Conservation (phyloP, 164 flowering plant genomes). For the Malania oleifera region DNA sequence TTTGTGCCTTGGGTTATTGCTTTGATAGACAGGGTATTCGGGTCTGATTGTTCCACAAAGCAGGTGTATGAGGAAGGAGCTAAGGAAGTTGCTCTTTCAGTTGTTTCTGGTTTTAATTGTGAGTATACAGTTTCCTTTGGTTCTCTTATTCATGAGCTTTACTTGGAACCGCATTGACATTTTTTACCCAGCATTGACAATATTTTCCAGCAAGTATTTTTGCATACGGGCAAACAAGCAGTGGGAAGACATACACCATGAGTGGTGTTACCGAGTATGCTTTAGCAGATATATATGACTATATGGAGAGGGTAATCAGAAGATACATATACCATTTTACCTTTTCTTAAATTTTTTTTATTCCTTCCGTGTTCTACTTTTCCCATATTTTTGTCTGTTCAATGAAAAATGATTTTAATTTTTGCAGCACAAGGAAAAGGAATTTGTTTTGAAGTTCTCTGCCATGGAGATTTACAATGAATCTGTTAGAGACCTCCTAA, state of each 20-base stretch:
- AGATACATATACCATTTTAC: background rate
- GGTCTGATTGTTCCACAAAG: slow-evolving; percentile 44
- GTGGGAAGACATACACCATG: slow-evolving; percentile 98
- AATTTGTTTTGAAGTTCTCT: slow-evolving; percentile 76
- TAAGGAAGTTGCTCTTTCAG: slow-evolving; percentile 77
- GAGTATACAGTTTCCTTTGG: slow-evolving; percentile 25
- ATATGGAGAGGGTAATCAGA: slow-evolving; percentile 55
- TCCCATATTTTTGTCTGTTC: too few relatives aligned
- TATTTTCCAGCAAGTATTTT: slow-evolving; percentile 69
- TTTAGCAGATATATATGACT: slow-evolving; percentile 66
- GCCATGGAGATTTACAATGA: slow-evolving; percentile 98
- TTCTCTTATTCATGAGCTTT: slow-evolving; percentile 6
- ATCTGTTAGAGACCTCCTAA: slow-evolving; percentile 80
- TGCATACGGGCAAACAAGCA: slow-evolving; percentile 98
- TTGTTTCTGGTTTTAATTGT: slow-evolving; percentile 81
- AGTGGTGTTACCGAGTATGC: slow-evolving; percentile 71
- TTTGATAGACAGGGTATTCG: slow-evolving; percentile 90
- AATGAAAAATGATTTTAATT: too few relatives aligned
- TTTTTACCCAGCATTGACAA: background rate
- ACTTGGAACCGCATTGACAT: background rate
- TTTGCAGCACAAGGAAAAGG: slow-evolving; percentile 67
- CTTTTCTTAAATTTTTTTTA: background rate
- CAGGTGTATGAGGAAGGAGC: slow-evolving; percentile 81
- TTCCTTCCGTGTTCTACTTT: too few relatives aligned
- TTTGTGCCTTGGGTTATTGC: background rate